These are phyloP conservation scores for Prunus armeniaca DNA, from an alignment of 306 rosid genomes.

Conservation along the genomic window DNA sequence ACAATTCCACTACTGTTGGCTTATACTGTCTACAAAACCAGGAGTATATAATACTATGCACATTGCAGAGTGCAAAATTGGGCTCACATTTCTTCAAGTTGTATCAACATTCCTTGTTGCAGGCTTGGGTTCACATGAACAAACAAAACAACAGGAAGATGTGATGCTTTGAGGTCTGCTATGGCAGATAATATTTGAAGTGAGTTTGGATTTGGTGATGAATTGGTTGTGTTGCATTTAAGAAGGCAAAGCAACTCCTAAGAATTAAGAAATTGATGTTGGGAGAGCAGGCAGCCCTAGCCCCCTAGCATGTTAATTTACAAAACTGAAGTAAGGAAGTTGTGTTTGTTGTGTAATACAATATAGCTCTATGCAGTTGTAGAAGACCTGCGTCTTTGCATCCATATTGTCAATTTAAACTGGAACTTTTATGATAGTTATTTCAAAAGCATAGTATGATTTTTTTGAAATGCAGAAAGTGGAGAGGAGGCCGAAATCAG, in stretches of 20 bases:
- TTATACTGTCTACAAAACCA: slow-evolving; percentile 47
- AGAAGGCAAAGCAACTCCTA: neutral
- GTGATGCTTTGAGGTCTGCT: neutral
- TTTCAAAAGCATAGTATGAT: too few species aligned
- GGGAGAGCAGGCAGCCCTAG: neutral
- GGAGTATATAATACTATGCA: slow-evolving; percentile 26
- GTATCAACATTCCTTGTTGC: neutral
- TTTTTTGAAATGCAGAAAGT: slow-evolving; percentile 59
- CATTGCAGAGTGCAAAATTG: neutral
- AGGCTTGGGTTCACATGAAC: neutral
- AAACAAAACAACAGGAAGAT: neutral
- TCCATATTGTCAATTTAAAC: too few species aligned
- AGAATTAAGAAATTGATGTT: neutral
- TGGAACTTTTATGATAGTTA: too few species aligned
- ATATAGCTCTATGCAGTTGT: neutral
- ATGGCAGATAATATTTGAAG: neutral
- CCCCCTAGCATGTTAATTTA: neutral
- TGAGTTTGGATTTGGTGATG: neutral
- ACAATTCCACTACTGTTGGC: slow-evolving; percentile 66
- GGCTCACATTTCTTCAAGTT: neutral
- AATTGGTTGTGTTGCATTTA: neutral
- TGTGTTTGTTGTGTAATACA: neutral
- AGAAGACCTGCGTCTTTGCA: neutral
- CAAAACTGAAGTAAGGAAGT: neutral
- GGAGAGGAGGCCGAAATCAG: slow-evolving; percentile 61